phyloP scores from a whole-genome alignment of 495 filamentous ascomycete genomes.

The Penicillium robsamsonii region DNA sequence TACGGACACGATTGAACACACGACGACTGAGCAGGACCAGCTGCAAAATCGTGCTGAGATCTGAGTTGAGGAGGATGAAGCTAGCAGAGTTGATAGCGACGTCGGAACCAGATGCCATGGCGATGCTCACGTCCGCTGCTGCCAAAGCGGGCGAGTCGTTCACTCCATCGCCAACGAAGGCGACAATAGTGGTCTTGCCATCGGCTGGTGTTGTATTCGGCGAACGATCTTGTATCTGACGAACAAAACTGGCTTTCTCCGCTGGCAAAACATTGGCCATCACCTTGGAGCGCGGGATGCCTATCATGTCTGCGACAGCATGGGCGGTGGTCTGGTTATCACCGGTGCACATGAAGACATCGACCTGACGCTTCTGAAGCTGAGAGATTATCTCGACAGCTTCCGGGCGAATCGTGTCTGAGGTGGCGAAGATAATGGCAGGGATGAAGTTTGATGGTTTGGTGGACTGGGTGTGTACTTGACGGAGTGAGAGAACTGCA shows the following conservation, averaged over 20 bases:
- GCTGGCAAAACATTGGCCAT: conserved; percentile 85
- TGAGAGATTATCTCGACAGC: conserved; percentile 61
- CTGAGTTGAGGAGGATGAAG: conserved; percentile 79
- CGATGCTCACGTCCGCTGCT: conserved; percentile 77
- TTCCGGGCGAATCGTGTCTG: conserved; percentile 77
- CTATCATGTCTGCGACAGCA: conserved; percentile 70
- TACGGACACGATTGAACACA: conserved; percentile 75
- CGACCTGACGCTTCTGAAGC: conserved; percentile 62
- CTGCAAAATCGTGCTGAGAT: conserved; percentile 66
- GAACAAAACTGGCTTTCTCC: conserved; percentile 83
- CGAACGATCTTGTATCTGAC: conserved; percentile 61
- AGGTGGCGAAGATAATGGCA: conserved; percentile 65
- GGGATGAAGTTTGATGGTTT: conserved; percentile 48
- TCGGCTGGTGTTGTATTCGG: conserved; percentile 7
- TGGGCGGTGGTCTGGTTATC: conserved; percentile 60
- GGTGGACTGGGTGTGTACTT: conserved; percentile 16
- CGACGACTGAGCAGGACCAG: conserved; percentile 66
- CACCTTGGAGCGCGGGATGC: conserved; percentile 71
- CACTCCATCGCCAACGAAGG: conserved; percentile 80
- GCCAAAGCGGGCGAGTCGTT: conserved; percentile 85
- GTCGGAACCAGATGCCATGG: conserved; percentile 80
- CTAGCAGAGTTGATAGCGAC: conserved; percentile 78
- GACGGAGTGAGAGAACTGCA: conserved; percentile 60
- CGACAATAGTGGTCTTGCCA: conserved; percentile 40
- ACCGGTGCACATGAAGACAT: conserved; percentile 90